phyloP scores from a whole-genome alignment of 2,329 filamentous ascomycete genomes.

The Cercospora sojina region DNA sequence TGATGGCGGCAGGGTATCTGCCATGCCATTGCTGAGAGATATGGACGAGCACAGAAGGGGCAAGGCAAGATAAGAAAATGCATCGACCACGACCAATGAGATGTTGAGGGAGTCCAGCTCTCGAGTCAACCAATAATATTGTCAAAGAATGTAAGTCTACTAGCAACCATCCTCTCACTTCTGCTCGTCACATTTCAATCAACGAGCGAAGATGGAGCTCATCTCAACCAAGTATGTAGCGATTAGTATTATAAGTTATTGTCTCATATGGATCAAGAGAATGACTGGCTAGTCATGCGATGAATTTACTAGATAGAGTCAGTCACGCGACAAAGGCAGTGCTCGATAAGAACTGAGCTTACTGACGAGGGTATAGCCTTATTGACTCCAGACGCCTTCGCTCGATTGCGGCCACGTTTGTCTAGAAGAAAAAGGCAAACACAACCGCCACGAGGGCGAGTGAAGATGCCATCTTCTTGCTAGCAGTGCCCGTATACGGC shows the following conservation, averaged over 20 bases:
- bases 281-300: background rate
- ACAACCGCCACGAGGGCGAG: constrained; percentile 12
- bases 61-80: background rate
- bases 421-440: constrained; percentile 15
- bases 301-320: background rate
- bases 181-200: background rate
- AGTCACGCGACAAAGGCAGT: background rate
- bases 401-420: background rate
- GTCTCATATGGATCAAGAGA: background rate
- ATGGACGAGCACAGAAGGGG: background rate
- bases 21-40: background rate
- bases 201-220: background rate
- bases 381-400: constrained; percentile 12
- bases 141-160: background rate
- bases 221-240: background rate
- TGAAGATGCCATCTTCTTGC: constrained; percentile 9
- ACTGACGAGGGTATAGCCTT: background rate
- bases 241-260: background rate
- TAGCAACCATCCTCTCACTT: background rate
- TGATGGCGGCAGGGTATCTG: background rate
- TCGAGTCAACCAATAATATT: background rate
- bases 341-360: background rate
- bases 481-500: constrained; percentile 8
- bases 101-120: background rate
- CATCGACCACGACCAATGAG: background rate